Evolutionary conservation across 768 basidiomycete genomes (phyloP).

Genomic region (Pisolithus microcarpus): DNA sequence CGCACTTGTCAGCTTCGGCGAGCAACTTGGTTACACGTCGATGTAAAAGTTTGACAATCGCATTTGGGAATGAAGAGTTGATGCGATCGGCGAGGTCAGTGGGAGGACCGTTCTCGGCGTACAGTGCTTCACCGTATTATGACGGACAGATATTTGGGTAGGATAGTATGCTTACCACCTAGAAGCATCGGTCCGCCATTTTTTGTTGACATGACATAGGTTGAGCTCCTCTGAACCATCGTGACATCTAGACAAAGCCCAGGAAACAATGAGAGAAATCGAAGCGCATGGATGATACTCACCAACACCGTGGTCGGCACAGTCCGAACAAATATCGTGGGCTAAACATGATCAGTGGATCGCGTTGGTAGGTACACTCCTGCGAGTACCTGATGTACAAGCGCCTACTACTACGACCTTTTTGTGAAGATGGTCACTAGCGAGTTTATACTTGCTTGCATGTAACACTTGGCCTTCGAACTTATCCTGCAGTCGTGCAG

Average conservation of each 20-base stretch:
- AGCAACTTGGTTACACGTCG: conserved; percentile 35
- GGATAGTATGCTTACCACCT: conserved; percentile 15
- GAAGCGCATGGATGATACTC: conserved; percentile 4
- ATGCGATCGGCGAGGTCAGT: conserved; percentile 51
- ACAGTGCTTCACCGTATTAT: conserved; percentile 21
- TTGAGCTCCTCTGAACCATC: conserved; percentile 46
- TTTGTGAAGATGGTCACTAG: conserved; percentile 54
- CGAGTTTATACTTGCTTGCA: conserved; percentile 47
- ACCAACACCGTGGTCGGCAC: conserved; percentile 40
- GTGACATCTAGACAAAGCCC: conserved; percentile 32
- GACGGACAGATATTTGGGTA: background rate
- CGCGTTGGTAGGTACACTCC: conserved; percentile 12
- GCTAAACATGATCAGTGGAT: conserved; percentile 16
- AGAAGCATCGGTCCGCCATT: conserved; percentile 31
- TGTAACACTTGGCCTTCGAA: background rate
- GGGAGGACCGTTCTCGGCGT: conserved; percentile 40
- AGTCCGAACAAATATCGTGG: conserved; percentile 47
- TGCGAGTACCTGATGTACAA: conserved; percentile 47
- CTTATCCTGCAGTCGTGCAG: conserved; percentile 24
- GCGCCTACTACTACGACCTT: conserved; percentile 66
- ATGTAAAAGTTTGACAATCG: conserved; percentile 24
- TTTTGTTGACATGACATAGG: conserved; percentile 44
- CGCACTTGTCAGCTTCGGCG: conserved; percentile 51
- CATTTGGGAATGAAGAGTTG: conserved; percentile 40
- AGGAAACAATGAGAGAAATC: background rate